Percentiles rank a stretch among this genome's conserved stretches.
Evolutionary conservation across 495 filamentous ascomycete genomes (phyloP).

Genomic region (Aspergillus campestris): DNA sequence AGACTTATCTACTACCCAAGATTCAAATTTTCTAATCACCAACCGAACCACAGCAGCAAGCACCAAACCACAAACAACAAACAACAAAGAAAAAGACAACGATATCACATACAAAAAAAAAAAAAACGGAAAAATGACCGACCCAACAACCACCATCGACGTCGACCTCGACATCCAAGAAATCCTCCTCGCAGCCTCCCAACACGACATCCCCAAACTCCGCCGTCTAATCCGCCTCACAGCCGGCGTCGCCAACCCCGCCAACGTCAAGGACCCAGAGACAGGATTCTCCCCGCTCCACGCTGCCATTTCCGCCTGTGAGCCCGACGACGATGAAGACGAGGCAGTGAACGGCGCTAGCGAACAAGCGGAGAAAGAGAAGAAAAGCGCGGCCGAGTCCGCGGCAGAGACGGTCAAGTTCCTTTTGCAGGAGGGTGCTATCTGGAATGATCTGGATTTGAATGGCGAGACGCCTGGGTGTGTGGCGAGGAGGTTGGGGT

Average conservation of each 20-base stretch:
- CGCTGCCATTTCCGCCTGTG: constrained; percentile 80
- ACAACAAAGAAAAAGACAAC: not conserved
- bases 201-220: constrained; percentile 71
- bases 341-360: constrained; percentile 19
- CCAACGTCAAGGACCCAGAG: constrained; percentile 72
- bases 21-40: not conserved
- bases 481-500: constrained; percentile 62
- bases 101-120: not conserved
- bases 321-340: constrained; percentile 36
- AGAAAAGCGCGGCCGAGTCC: constrained; percentile 40
- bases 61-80: not conserved
- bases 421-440: constrained; percentile 77
- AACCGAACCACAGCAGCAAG: not conserved
- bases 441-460: constrained; percentile 91
- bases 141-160: constrained; percentile 28
- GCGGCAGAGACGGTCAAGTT: constrained; percentile 61
- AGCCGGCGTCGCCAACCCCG: constrained; percentile 38
- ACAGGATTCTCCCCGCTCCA: constrained; percentile 86
- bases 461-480: constrained; percentile 89
- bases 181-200: constrained; percentile 72
- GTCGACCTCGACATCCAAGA: constrained; percentile 39
- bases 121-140: constrained; percentile 16
- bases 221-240: constrained; percentile 61
- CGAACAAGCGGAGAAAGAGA: constrained; percentile 7
- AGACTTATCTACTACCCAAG: too few species aligned